These are phyloP conservation scores for Mycosphaerelloides madeirae DNA, from an alignment of 2,329 filamentous ascomycete species.

Conservation along the genomic window DNA sequence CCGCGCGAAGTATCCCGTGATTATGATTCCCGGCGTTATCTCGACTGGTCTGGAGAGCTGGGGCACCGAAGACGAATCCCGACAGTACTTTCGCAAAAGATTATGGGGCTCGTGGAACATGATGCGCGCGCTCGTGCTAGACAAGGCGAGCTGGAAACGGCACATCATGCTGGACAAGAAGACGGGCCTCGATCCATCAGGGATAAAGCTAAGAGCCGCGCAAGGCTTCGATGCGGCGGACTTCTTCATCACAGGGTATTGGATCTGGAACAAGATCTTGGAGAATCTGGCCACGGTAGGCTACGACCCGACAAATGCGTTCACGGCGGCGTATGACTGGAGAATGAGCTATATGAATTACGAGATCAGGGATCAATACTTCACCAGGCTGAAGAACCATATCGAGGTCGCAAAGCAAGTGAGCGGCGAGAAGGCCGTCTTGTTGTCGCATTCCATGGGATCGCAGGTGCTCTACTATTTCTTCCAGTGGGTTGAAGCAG, in stretches of 20 bases:
- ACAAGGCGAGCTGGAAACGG: conserved; percentile 90
- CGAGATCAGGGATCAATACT: conserved; percentile 88
- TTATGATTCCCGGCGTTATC: conserved; percentile 97
- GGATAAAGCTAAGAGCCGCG: conserved; percentile 83
- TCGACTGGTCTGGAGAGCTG: conserved; percentile 95
- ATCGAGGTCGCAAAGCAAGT: conserved; percentile 79
- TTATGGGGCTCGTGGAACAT: conserved; percentile 98
- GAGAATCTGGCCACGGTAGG: conserved; percentile 95
- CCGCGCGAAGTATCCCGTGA: conserved; percentile 75
- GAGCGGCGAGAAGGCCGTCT: conserved; percentile 70
- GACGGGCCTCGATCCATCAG: conserved; percentile 85
- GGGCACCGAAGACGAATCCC: conserved; percentile 80
- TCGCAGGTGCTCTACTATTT: conserved; percentile 89
- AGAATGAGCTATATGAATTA: conserved; percentile 84
- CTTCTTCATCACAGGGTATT: conserved; percentile 86
- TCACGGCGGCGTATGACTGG: conserved; percentile 80
- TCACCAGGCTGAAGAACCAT: conserved; percentile 81
- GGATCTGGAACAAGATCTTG: conserved; percentile 99
- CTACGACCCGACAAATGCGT: conserved; percentile 79
- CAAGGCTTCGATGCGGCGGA: conserved; percentile 97
- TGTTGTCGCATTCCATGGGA: conserved; percentile 96
- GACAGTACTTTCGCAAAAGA: conserved; percentile 88
- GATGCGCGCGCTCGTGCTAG: conserved; percentile 90
- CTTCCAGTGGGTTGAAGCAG: conserved; percentile 74
- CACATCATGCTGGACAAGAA: conserved; percentile 95